Conservation (phyloP, 1,284 basidiomycete genomes). For the Ustanciosporium gigantosporum region DNA sequence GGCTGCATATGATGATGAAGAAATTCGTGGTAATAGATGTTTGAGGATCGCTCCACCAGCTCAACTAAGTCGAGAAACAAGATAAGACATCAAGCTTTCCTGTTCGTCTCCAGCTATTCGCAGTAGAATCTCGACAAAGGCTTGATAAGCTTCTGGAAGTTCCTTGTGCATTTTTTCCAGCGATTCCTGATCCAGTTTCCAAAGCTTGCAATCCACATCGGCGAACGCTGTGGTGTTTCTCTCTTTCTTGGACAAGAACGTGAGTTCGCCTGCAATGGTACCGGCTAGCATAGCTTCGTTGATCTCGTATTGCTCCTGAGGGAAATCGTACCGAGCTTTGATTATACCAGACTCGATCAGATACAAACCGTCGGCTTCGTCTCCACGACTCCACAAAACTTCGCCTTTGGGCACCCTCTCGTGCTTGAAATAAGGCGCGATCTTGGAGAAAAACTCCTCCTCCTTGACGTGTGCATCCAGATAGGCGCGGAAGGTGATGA, state of each 20-base stretch:
- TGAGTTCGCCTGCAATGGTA: conserved; percentile 58
- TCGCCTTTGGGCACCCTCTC: conserved; percentile 68
- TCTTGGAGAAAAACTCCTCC: conserved; percentile 60
- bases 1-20: too few species aligned
- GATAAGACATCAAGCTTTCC: conserved; percentile 55
- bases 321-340: conserved; percentile 56
- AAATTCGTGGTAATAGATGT: too few species aligned
- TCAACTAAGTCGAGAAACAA: conserved; percentile 54
- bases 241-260: conserved; percentile 47
- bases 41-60: too few species aligned
- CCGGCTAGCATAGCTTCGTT: conserved; percentile 60
- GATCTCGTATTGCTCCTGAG: conserved; percentile 57
- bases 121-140: conserved; percentile 49
- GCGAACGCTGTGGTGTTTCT: conserved; percentile 55
- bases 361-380: conserved; percentile 68
- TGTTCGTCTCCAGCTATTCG: conserved; percentile 57
- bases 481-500: conserved; percentile 50
- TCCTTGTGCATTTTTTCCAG: conserved; percentile 35
- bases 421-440: conserved; percentile 75
- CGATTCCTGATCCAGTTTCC: conserved; percentile 39
- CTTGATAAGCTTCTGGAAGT: conserved; percentile 17
- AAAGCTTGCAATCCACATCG: conserved; percentile 52
- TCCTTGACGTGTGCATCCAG: conserved; percentile 4
- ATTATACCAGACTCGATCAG: conserved; percentile 58
- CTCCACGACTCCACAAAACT: conserved; percentile 74